phyloP scores from a whole-genome alignment of 2,329 filamentous ascomycete genomes.

The Neonectria ditissima region DNA sequence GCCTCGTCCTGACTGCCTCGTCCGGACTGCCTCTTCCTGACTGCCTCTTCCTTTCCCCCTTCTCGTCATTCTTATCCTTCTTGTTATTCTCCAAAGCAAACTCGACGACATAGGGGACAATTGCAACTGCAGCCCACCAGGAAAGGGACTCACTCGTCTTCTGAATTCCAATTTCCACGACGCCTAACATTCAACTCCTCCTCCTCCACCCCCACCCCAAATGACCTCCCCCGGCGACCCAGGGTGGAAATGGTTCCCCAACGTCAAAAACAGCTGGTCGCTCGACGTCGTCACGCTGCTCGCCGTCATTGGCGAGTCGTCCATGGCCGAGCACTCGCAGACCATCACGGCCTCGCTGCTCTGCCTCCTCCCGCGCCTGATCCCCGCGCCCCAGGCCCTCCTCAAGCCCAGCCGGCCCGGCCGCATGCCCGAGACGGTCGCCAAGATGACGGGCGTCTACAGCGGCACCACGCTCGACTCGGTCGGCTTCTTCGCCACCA shows the following conservation, averaged over 20 bases:
- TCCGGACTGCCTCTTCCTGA: conserved; percentile 19
- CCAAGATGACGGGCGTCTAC: conserved; percentile 69
- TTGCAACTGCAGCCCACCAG: not conserved
- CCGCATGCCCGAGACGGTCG: conserved; percentile 66
- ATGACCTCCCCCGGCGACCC: conserved; percentile 44
- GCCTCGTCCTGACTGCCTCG: conserved; percentile 21
- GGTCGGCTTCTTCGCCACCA: conserved; percentile 72
- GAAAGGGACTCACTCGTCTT: not conserved
- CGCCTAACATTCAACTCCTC: not conserved
- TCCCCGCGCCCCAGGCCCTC: conserved; percentile 73
- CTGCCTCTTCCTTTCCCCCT: conserved; percentile 8
- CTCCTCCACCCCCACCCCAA: not conserved
- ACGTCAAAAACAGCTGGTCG: conserved; percentile 59
- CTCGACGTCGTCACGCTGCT: conserved; percentile 73
- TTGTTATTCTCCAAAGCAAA: too few species aligned
- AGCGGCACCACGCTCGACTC: conserved; percentile 66
- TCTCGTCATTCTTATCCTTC: too few species aligned
- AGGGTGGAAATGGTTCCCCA: conserved; percentile 59
- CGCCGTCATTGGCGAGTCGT: conserved; percentile 71
- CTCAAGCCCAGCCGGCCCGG: conserved; percentile 66
- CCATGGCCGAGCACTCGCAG: conserved; percentile 69
- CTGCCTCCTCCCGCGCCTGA: conserved; percentile 69
- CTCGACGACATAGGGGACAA: too few species aligned
- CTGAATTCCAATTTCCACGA: not conserved
- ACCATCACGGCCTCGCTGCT: conserved; percentile 69